Evolutionary conservation across 345 rosid genomes (phyloP), one percentile per base, ranked within the genome.

Genomic region (Turnera subulata): DNA sequence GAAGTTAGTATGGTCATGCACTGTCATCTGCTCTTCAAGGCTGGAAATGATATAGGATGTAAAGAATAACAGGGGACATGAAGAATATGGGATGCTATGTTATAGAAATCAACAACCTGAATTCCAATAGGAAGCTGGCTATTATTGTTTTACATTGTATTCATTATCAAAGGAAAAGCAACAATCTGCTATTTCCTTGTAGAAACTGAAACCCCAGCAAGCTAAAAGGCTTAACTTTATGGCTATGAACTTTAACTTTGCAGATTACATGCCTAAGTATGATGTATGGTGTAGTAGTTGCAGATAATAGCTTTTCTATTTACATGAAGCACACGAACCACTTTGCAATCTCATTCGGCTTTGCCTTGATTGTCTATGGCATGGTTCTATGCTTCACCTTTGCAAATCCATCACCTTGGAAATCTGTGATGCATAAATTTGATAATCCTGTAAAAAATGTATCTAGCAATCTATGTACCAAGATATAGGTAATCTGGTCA

Each of bases 221-320:
- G 68, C 73, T 50, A 45, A 46, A 56, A 23, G 52, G 29, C 48
- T 53, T 32, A 43, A 61, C 42, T 49, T 12, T 56, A 59, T 50
- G 50, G 55, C 26, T 43, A n/a, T 11, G 61, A 32, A 53, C 54
- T 54, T 39, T 2, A 53, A 29, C 53, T 48, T 66, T 52, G 42
- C 50, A 48, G 56, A 26, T 48, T n/a, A 40, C 23, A 25, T 50
- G 33, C 58, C 64, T 64, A 53, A 17, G 53, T 55, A 46, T 51
- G 35, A 53, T 14, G 50, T 49, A 15, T 48, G n/a, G 38, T 56
- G 16, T 35, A 58, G 40, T 58, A 66, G 48, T 56, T 15, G 50
- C 66, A 54, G 59, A 59, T 53, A 46, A 61, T 47, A 52, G 45
- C 55, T 54, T 64, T 33, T 29, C 61, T 68, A 55, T 72, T 61